phyloP scores from a whole-genome alignment of 768 basidiomycete species.

The Exidia glandulosa region DNA sequence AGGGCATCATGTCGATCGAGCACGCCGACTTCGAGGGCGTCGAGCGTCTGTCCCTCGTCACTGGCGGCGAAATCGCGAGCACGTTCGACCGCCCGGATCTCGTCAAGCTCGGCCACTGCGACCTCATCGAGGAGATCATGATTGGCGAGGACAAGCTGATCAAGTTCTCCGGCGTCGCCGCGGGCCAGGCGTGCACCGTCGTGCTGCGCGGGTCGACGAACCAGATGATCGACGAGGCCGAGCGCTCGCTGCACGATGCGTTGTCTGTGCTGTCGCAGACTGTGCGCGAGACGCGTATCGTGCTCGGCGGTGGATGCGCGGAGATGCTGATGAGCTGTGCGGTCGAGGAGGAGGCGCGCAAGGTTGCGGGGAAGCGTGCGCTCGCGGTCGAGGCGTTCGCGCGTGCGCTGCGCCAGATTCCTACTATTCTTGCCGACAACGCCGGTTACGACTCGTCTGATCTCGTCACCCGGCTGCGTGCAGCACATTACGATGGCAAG shows the following conservation, averaged over 20 bases:
- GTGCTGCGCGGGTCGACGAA: conserved; percentile 94
- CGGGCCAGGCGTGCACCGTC: conserved; percentile 95
- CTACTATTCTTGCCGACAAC: conserved; percentile 93
- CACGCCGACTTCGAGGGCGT: conserved; percentile 99
- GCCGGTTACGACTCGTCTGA: conserved; percentile 98
- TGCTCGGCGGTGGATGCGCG: conserved; percentile 92
- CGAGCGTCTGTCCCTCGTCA: conserved; percentile 88
- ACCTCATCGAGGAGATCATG: conserved; percentile 96
- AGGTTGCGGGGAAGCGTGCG: conserved; percentile 87
- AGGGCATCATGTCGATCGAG: conserved; percentile 92
- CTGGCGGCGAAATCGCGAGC: conserved; percentile 93
- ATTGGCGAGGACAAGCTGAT: conserved; percentile 99
- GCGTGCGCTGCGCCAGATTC: conserved; percentile 84
- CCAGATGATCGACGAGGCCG: conserved; percentile 99
- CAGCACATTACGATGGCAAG: conserved; percentile 88
- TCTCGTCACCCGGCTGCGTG: conserved; percentile 77
- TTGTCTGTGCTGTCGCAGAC: conserved; percentile 96
- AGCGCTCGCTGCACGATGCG: conserved; percentile 94
- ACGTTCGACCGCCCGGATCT: conserved; percentile 90
- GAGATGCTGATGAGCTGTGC: conserved; percentile 98
- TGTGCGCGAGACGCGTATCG: conserved; percentile 89
- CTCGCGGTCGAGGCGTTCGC: conserved; percentile 90
- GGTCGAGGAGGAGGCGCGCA: conserved; percentile 78
- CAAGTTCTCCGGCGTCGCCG: conserved; percentile 98
- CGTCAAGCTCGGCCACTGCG: conserved; percentile 87